These are phyloP conservation scores for Candida chauliodis DNA, from an alignment of 805 yeast species.

Conservation along the genomic window DNA sequence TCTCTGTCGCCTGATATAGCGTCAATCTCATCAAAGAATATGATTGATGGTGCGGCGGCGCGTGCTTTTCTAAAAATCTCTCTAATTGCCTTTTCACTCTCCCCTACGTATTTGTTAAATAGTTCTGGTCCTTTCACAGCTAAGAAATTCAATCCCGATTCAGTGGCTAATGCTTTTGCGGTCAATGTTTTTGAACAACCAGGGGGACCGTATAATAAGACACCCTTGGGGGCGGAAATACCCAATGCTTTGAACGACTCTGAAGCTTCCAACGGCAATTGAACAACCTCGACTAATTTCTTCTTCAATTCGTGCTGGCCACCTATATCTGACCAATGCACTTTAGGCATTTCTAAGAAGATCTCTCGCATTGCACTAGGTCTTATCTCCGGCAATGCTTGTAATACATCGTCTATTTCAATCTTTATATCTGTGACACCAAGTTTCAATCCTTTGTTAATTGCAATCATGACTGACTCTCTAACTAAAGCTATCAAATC, in stretches of 20 bases:
- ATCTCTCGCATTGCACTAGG: slow-evolving; percentile 98
- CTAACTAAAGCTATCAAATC: slow-evolving; percentile 84
- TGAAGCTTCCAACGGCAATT: slow-evolving; percentile 80
- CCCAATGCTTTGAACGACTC: slow-evolving; percentile 77
- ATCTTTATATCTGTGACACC: slow-evolving; percentile 41
- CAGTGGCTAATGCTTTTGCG: slow-evolving; percentile 94
- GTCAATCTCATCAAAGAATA: slow-evolving; percentile 95
- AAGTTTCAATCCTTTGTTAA: slow-evolving; percentile 53
- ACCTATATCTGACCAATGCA: slow-evolving; percentile 91
- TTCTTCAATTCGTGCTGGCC: slow-evolving; percentile 85
- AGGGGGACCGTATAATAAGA: slow-evolving; percentile 93
- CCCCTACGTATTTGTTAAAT: slow-evolving; percentile 94
- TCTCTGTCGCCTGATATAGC: slow-evolving; percentile 82
- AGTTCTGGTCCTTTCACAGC: slow-evolving; percentile 98
- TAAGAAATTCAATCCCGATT: slow-evolving; percentile 86
- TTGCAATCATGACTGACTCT: slow-evolving; percentile 83
- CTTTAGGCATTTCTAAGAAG: slow-evolving; percentile 90
- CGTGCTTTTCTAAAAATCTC: slow-evolving; percentile 91
- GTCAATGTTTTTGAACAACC: slow-evolving; percentile 96
- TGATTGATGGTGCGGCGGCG: slow-evolving; percentile 91
- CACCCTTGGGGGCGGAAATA: slow-evolving; percentile 88
- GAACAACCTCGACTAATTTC: slow-evolving; percentile 85
- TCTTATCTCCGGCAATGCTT: slow-evolving; percentile 72
- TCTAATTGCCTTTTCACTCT: slow-evolving; percentile 87
- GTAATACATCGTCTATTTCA: slow-evolving; percentile 54